A percentile compares a stretch with the other conserved stretches of the same genome.
These are phyloP conservation scores for Syzygium aqueum DNA, from an alignment of 345 rosid species.

Conservation along the genomic window DNA sequence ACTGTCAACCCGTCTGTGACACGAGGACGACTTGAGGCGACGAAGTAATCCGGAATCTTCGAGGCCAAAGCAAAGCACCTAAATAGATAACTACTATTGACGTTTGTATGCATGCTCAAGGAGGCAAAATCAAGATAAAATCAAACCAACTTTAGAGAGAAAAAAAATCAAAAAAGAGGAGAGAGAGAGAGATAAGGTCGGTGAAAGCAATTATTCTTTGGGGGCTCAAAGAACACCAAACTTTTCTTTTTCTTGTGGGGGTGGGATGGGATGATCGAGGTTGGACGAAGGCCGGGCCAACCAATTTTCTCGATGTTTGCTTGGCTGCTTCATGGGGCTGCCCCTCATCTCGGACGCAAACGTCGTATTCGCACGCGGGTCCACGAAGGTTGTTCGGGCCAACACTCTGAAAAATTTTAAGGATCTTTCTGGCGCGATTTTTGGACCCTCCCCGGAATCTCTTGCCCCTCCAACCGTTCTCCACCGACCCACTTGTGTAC, in stretches of 20 bases:
- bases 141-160: background rate
- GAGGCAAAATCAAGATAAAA: background rate
- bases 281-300: background rate
- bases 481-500: background rate
- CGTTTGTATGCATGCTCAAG: background rate
- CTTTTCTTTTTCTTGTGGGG: background rate
- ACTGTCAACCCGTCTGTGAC: too few relatives aligned
- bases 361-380: background rate
- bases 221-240: background rate
- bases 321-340: background rate
- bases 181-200: background rate
- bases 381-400: background rate
- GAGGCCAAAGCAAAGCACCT: background rate
- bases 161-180: background rate
- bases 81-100: background rate
- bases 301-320: background rate
- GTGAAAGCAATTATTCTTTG: background rate
- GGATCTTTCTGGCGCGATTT: background rate
- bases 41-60: background rate
- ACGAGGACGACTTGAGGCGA: background rate
- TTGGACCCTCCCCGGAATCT: background rate
- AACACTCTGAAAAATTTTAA: background rate
- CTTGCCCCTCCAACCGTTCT: background rate
- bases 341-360: background rate
- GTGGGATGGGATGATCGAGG: background rate